Conservation (phyloP, 2,329 filamentous ascomycete species). For the Phoma sp. region DNA sequence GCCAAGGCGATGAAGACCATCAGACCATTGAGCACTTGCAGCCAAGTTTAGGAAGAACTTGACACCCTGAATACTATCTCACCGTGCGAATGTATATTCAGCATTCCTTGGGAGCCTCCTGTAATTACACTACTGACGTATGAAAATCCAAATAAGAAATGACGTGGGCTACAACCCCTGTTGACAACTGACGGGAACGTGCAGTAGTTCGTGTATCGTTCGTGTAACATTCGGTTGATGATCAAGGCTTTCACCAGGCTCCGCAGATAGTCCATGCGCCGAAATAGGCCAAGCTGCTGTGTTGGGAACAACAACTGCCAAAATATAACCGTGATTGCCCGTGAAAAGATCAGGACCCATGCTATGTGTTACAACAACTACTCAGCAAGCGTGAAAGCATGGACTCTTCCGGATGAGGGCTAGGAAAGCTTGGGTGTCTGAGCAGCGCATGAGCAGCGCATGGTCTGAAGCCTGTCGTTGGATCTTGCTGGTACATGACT, state of each 20-base stretch:
- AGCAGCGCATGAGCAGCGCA: neutral
- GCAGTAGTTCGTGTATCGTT: constrained; percentile 7
- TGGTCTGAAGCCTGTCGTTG: neutral
- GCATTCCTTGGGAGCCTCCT: no score
- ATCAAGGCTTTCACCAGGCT: neutral
- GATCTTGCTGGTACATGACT: neutral
- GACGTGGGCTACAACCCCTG: neutral
- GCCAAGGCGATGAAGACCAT: neutral
- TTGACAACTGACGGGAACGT: neutral
- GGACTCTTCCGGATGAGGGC: neutral
- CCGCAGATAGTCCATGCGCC: neutral
- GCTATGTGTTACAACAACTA: neutral
- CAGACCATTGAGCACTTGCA: no score
- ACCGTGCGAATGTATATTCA: neutral
- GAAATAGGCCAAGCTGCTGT: neutral
- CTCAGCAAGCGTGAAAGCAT: neutral
- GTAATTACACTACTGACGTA: neutral
- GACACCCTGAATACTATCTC: no score
- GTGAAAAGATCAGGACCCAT: neutral
- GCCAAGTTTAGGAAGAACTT: no score
- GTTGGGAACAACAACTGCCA: neutral
- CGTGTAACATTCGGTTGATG: neutral
- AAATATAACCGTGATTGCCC: neutral
- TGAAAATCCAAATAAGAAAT: neutral
- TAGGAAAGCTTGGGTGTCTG: neutral